phyloP scores from a whole-genome alignment of 192 early-diverging fungal species.

The Mortierella alpina region DNA sequence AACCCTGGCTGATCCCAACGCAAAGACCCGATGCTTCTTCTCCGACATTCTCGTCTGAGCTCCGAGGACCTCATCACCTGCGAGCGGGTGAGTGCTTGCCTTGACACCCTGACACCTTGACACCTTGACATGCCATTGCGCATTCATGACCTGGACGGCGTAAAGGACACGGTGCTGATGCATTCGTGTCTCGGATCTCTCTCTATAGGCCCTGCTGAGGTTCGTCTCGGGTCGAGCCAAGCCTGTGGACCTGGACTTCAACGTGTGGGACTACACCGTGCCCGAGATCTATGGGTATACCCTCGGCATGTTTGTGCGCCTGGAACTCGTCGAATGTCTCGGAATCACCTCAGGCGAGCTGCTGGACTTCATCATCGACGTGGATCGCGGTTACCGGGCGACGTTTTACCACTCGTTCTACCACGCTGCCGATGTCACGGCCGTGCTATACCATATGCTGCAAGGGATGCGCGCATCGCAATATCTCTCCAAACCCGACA shows the following conservation, averaged over 20 bases:
- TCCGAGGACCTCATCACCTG: conserved; percentile 68
- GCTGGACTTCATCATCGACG: conserved; percentile 87
- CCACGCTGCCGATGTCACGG: conserved; percentile 91
- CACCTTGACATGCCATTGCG: too few relatives aligned
- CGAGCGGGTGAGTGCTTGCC: conserved; percentile 59
- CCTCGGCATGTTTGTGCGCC: conserved; percentile 79
- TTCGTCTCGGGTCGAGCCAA: conserved; percentile 58
- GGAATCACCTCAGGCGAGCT: conserved; percentile 70
- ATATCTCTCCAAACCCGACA: conserved; percentile 76
- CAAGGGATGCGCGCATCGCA: conserved; percentile 72
- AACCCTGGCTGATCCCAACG: neutral
- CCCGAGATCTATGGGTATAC: conserved; percentile 88
- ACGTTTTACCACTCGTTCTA: conserved; percentile 94
- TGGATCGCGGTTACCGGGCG: conserved; percentile 83
- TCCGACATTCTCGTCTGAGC: conserved; percentile 60
- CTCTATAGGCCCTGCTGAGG: conserved; percentile 59
- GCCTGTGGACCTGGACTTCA: conserved; percentile 62
- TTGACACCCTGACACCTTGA: neutral
- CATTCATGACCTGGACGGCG: too few relatives aligned
- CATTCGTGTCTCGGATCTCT: neutral
- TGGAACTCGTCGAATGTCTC: conserved; percentile 73
- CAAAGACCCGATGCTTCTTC: conserved; percentile 54
- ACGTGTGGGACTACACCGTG: conserved; percentile 72
- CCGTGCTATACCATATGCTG: conserved; percentile 85
- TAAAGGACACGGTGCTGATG: neutral